These are phyloP conservation scores for Candida pini DNA, from an alignment of 805 yeast species.

Conservation along the genomic window DNA sequence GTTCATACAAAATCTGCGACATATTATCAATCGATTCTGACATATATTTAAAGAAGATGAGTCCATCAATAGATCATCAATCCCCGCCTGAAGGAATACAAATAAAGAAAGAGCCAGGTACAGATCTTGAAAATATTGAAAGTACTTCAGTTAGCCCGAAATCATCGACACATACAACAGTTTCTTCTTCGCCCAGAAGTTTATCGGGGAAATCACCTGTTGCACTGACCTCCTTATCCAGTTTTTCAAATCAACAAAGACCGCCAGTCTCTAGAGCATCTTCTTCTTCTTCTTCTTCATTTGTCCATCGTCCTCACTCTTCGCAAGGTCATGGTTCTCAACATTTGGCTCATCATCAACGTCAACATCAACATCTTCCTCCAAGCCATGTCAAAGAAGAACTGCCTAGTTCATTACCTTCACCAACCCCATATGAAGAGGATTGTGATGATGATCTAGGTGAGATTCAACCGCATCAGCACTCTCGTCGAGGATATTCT, in stretches of 20 bases:
- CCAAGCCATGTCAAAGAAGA: constrained; percentile 4
- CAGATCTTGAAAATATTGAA: too few species aligned
- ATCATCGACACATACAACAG: too few species aligned
- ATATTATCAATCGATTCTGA: too few species aligned
- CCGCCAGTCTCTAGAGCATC: constrained; percentile 1
- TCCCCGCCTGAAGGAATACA: too few species aligned
- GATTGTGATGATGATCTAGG: not conserved
- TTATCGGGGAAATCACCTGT: too few species aligned
- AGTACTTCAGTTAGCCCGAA: too few species aligned
- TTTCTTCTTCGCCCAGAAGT: too few species aligned
- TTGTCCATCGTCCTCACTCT: constrained; percentile 19
- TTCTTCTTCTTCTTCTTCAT: constrained; percentile 7
- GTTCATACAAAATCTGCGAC: too few species aligned
- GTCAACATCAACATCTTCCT: constrained; percentile 10
- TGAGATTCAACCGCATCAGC: not conserved
- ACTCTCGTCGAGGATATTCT: not conserved
- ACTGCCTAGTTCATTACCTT: not conserved
- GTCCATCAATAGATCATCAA: too few species aligned
- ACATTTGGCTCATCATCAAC: constrained; percentile 13
- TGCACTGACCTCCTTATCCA: too few species aligned
- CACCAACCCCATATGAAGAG: not conserved
- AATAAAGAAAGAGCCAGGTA: too few species aligned
- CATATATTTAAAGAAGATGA: too few species aligned
- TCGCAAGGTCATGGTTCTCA: constrained; percentile 19
- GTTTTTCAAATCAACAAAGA: not conserved